Evolutionary conservation across 768 basidiomycete species (phyloP).

Genomic region (Hygrophorus pudorinus): DNA sequence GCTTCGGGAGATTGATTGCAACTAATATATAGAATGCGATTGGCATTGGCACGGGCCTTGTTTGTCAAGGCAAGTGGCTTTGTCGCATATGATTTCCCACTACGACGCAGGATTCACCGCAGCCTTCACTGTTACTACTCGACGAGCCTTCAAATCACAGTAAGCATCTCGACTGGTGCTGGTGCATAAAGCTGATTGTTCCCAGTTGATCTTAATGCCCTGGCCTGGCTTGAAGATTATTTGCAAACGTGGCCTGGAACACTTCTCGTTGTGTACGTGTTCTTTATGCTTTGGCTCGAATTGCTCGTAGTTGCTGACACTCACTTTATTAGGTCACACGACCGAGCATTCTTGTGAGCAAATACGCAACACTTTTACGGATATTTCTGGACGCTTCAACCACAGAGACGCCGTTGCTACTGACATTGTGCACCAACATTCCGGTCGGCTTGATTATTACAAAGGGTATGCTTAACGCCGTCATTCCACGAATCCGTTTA

Average conservation of each 20-base stretch:
- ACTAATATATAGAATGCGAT: conserved; percentile 62
- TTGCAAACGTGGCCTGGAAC: conserved; percentile 92
- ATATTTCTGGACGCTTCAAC: neutral
- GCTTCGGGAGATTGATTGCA: neutral
- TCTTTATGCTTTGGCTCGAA: conserved; percentile 6
- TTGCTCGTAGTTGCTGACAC: conserved; percentile 2
- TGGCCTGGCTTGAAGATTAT: conserved; percentile 97
- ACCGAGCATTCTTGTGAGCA: conserved; percentile 84
- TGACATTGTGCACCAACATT: conserved; percentile 97
- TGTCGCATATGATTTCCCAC: neutral
- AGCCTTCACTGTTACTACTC: conserved; percentile 69
- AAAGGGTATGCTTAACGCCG: conserved; percentile 54
- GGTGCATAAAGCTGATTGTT: neutral
- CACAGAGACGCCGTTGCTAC: conserved; percentile 88
- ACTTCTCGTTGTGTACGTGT: conserved; percentile 76
- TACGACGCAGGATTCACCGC: conserved; percentile 5
- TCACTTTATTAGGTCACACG: conserved; percentile 63
- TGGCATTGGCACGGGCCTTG: conserved; percentile 88
- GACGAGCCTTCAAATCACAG: conserved; percentile 98
- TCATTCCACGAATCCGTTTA: neutral
- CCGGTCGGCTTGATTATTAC: conserved; percentile 89
- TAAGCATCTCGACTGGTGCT: conserved; percentile 22
- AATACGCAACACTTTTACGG: neutral
- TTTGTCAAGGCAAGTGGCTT: conserved; percentile 71
- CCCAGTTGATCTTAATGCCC: conserved; percentile 82